Conservation (phyloP, 768 basidiomycete genomes). For the Leccinum pellstonianum region DNA sequence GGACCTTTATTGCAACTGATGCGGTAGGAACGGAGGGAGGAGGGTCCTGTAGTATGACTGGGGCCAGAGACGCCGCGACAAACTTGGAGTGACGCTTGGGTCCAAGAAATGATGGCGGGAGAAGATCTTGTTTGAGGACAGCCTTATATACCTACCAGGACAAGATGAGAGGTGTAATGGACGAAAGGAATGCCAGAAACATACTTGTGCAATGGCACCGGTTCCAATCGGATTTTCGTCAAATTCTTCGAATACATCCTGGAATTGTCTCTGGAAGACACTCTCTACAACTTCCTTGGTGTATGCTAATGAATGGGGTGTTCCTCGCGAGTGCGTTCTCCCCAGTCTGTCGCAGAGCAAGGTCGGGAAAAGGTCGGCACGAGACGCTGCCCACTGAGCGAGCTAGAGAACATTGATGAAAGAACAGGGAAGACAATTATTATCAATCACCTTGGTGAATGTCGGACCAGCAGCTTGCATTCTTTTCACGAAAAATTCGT, state of each 20-base stretch:
- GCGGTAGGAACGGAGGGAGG: slow-evolving; percentile 76
- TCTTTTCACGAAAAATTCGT: slow-evolving; percentile 76
- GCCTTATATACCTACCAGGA: slow-evolving; percentile 78
- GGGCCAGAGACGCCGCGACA: slow-evolving; percentile 50
- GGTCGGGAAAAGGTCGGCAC: slow-evolving; percentile 90
- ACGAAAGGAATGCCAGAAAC: slow-evolving; percentile 21
- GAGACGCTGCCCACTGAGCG: slow-evolving; percentile 97
- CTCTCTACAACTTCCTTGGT: slow-evolving; percentile 79
- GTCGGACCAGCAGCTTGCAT: slow-evolving; percentile 97
- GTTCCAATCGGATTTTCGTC: slow-evolving; percentile 88
- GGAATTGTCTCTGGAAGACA: slow-evolving; percentile 81
- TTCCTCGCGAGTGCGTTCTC: slow-evolving; percentile 83
- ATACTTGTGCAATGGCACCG: slow-evolving; percentile 91
- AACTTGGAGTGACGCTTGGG: slow-evolving; percentile 62
- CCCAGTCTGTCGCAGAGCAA: slow-evolving; percentile 82
- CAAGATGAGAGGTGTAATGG: background rate
- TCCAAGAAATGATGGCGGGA: slow-evolving; percentile 80
- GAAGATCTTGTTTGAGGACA: slow-evolving; percentile 75
- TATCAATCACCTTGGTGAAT: slow-evolving; percentile 79
- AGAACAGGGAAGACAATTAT: slow-evolving; percentile 7
- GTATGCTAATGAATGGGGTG: slow-evolving; percentile 74
- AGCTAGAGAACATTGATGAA: slow-evolving; percentile 48
- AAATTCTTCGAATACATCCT: slow-evolving; percentile 90
- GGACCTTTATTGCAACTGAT: slow-evolving; percentile 91
- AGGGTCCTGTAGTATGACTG: slow-evolving; percentile 48